phyloP scores from a whole-genome alignment of 768 basidiomycete species.

The Amanita polypyramis region DNA sequence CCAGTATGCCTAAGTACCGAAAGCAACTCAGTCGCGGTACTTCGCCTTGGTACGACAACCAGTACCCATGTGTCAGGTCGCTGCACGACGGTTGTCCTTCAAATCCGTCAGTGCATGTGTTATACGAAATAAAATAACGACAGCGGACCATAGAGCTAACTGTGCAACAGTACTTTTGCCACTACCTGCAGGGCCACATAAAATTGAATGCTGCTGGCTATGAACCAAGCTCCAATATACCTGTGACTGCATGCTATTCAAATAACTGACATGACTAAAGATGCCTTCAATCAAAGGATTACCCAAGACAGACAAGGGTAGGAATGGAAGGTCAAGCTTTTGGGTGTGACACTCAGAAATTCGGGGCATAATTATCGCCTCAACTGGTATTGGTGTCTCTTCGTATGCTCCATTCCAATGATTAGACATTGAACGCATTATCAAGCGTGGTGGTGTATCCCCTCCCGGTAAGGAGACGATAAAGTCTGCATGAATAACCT shows the following conservation, averaged over 20 bases:
- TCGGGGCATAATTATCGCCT: slow-evolving; percentile 67
- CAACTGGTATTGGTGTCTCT: slow-evolving; percentile 51
- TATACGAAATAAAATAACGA: neutral
- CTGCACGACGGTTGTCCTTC: slow-evolving; percentile 46
- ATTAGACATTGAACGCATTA: slow-evolving; percentile 77
- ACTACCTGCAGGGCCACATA: slow-evolving; percentile 71
- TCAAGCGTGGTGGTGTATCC: slow-evolving; percentile 51
- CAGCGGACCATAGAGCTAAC: slow-evolving; percentile 59
- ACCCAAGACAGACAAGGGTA: slow-evolving; percentile 44
- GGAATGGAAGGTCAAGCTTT: slow-evolving; percentile 65
- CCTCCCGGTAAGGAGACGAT: slow-evolving; percentile 61
- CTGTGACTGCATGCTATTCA: slow-evolving; percentile 89
- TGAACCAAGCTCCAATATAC: slow-evolving; percentile 73
- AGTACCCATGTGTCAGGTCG: slow-evolving; percentile 44
- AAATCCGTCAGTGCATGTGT: neutral
- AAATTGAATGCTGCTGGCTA: slow-evolving; percentile 53
- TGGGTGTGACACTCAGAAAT: slow-evolving; percentile 45
- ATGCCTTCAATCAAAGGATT: slow-evolving; percentile 33
- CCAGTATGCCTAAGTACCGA: slow-evolving; percentile 39
- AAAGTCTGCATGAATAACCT: slow-evolving; percentile 58
- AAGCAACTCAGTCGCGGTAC: slow-evolving; percentile 42
- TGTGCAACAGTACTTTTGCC: slow-evolving; percentile 76
- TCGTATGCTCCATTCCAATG: slow-evolving; percentile 91
- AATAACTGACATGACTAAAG: slow-evolving; percentile 35
- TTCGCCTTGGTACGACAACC: slow-evolving; percentile 50